phyloP scores from a whole-genome alignment of 2,329 filamentous ascomycete genomes.

The Penicillium brasilianum region DNA sequence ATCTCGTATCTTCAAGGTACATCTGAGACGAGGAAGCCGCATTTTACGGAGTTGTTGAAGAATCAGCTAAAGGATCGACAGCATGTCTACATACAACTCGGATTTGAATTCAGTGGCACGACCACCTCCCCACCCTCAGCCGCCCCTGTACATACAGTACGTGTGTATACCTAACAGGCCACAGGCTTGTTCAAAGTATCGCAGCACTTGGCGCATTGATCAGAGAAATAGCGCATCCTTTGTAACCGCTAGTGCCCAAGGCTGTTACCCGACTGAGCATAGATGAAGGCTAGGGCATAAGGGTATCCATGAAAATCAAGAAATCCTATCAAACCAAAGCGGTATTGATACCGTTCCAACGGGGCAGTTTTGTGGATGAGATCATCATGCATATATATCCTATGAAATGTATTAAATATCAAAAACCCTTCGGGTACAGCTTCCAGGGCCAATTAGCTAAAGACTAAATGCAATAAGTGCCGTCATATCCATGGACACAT shows the following conservation, averaged over 20 bases:
- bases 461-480: constrained; percentile 17
- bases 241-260: neutral
- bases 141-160: neutral
- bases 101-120: neutral
- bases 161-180: neutral
- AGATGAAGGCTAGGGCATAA: neutral
- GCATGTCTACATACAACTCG: neutral
- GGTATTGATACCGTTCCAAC: neutral
- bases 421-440: neutral
- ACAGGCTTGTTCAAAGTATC: neutral
- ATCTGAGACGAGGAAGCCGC: neutral
- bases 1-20: neutral
- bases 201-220: neutral
- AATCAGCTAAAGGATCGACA: neutral
- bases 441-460: neutral
- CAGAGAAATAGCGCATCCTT: constrained; percentile 8
- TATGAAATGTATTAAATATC: constrained; percentile 4
- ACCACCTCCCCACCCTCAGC: no score
- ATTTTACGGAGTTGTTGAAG: neutral
- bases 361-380: neutral
- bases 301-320: neutral
- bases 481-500: constrained; percentile 26
- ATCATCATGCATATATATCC: constrained; percentile 1
- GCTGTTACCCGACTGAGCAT: constrained; percentile 3
- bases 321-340: neutral